Conservation (phyloP, 176 grass and related monocot genomes). For the Zea luxurians region DNA sequence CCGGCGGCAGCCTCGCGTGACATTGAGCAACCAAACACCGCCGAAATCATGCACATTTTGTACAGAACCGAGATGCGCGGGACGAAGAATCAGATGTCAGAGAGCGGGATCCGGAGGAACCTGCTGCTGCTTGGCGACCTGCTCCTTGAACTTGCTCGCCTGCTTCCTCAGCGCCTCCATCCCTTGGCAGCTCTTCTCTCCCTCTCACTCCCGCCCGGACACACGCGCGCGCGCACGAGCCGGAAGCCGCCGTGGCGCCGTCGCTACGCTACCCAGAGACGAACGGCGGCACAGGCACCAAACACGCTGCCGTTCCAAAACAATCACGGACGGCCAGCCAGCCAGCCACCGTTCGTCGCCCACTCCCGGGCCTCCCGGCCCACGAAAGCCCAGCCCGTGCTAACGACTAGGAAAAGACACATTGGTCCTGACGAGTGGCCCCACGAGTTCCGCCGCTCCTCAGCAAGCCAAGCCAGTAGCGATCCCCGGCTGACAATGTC, state of each 20-base stretch:
- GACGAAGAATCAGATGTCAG: conserved; percentile 18
- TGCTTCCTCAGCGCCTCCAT: conserved; percentile 97
- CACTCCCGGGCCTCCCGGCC: not conserved
- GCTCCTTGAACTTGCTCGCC: conserved; percentile 88
- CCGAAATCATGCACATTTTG: conserved; percentile 28
- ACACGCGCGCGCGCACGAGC: not conserved
- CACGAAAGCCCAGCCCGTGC: not conserved
- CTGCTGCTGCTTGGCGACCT: conserved; percentile 97
- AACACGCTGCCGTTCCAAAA: conserved; percentile 9
- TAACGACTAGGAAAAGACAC: not conserved
- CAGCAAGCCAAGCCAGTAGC: no score
- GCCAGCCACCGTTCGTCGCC: not conserved
- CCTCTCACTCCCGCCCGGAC: not conserved
- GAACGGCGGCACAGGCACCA: not conserved
- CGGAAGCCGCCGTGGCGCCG: not conserved
- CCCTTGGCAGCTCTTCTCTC: not conserved
- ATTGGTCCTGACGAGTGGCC: no score
- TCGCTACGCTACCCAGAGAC: not conserved
- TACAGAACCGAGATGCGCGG: not conserved
- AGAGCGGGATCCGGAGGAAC: conserved; percentile 41
- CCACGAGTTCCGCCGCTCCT: no score
- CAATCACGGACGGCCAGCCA: not conserved
- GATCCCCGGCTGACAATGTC: no score
- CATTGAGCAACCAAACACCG: not conserved
- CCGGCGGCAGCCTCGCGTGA: not conserved